These are phyloP conservation scores for Anthostomella pinea DNA, from an alignment of 2,329 filamentous ascomycete species.

Conservation along the genomic window DNA sequence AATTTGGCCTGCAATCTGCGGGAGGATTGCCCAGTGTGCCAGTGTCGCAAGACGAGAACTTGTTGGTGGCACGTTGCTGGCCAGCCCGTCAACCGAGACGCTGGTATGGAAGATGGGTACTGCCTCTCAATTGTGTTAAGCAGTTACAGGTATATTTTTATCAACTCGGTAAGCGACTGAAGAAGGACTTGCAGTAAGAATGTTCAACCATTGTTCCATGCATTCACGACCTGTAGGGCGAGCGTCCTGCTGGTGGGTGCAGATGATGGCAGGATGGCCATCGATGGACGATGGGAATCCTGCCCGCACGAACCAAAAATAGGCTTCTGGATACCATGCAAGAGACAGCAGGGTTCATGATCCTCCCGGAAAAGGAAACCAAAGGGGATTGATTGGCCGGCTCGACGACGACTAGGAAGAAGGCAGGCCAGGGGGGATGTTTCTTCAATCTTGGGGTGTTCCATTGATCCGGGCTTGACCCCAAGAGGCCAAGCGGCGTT, in stretches of 20 bases:
- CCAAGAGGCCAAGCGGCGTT: not conserved
- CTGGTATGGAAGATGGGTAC: not conserved
- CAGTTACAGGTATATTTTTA: not conserved
- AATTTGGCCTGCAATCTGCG: too few relatives aligned
- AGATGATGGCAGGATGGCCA: not conserved
- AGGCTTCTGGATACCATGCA: conserved; percentile 3
- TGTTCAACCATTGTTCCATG: conserved; percentile 1
- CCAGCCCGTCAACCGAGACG: not conserved
- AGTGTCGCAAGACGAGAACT: too few relatives aligned
- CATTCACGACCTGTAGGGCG: not conserved
- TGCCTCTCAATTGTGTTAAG: not conserved
- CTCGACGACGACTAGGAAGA: not conserved
- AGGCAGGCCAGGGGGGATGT: not conserved
- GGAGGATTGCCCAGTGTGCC: not conserved
- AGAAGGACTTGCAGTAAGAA: not conserved
- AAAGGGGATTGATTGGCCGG: not conserved
- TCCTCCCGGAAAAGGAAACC: not conserved
- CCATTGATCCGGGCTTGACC: not conserved
- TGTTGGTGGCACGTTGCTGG: not conserved
- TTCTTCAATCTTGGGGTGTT: too few relatives aligned
- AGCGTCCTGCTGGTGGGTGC: not conserved
- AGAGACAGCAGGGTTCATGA: not conserved
- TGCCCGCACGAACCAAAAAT: not conserved
- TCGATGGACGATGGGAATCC: not conserved
- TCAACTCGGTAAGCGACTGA: not conserved